Percentiles rank a stretch among this genome's conserved stretches.
phyloP scores from a whole-genome alignment of 1,284 basidiomycete species.

The Cutaneotrichosporon spelunceum region DNA sequence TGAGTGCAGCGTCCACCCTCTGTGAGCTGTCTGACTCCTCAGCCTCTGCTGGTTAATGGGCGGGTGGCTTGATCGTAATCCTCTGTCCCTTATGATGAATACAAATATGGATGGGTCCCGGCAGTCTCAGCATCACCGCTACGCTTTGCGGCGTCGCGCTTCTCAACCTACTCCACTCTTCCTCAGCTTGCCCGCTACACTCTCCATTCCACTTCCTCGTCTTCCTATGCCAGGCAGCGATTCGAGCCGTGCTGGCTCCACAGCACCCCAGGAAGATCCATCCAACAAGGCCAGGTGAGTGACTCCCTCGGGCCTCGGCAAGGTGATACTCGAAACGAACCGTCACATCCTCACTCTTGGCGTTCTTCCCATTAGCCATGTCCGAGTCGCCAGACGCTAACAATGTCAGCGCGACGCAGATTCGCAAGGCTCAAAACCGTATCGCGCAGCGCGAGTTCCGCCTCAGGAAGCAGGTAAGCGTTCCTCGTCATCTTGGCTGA shows the following conservation, averaged over 20 bases:
- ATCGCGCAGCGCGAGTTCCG: constrained; percentile 91
- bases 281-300: constrained; percentile 15
- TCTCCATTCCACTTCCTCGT: not conserved
- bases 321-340: not conserved
- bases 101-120: too few species aligned
- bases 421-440: constrained; percentile 65
- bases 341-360: not conserved
- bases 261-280: not conserved
- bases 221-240: not conserved
- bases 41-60: too few species aligned
- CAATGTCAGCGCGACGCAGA: constrained; percentile 30
- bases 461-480: constrained; percentile 79
- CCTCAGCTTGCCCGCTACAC: too few species aligned
- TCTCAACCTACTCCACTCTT: not conserved
- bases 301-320: not conserved
- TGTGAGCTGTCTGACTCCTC: too few species aligned
- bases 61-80: too few species aligned
- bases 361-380: not conserved
- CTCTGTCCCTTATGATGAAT: too few species aligned
- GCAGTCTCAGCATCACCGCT: too few species aligned
- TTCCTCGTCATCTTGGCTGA: not conserved
- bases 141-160: too few species aligned
- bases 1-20: too few species aligned
- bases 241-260: not conserved
- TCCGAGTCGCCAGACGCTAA: constrained; percentile 12